These are phyloP conservation scores for Populus deltoides DNA, from an alignment of 345 rosid genomes.

Conservation along the genomic window DNA sequence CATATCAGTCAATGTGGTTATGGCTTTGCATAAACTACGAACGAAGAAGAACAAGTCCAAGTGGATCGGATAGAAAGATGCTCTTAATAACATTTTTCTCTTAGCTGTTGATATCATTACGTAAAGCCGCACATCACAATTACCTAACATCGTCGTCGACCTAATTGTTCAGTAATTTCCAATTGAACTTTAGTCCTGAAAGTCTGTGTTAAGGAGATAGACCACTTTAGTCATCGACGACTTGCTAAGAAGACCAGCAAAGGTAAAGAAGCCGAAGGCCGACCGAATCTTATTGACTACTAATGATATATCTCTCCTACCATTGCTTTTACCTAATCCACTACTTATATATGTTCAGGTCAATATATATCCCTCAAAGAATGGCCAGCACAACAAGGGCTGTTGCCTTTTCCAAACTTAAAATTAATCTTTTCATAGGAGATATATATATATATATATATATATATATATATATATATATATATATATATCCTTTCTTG, in stretches of 20 bases:
- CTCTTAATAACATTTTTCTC: neutral
- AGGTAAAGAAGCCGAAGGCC: conserved; percentile 14
- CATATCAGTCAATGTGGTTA: too few relatives aligned
- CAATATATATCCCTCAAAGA: neutral
- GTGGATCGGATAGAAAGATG: conserved; percentile 8
- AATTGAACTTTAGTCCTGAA: neutral
- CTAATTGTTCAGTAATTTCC: neutral
- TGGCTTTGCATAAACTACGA: too few relatives aligned
- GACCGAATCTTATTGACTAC: conserved; percentile 11
- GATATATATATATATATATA: neutral
- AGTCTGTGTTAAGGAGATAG: neutral
- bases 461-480: too few relatives aligned
- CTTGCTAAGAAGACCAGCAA: conserved; percentile 12
- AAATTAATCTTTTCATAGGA: conserved; percentile 1
- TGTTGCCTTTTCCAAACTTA: neutral
- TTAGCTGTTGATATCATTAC: neutral
- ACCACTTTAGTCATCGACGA: conserved; percentile 15
- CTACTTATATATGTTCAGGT: conserved; percentile 14
- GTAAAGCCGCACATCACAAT: neutral
- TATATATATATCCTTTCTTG: neutral
- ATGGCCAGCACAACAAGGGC: neutral
- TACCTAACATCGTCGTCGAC: conserved; percentile 14
- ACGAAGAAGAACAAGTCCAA: neutral
- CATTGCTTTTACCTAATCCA: conserved; percentile 33
- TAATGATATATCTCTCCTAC: conserved; percentile 3